phyloP scores from a whole-genome alignment of 805 yeast species.

The Candida ponderosae region DNA sequence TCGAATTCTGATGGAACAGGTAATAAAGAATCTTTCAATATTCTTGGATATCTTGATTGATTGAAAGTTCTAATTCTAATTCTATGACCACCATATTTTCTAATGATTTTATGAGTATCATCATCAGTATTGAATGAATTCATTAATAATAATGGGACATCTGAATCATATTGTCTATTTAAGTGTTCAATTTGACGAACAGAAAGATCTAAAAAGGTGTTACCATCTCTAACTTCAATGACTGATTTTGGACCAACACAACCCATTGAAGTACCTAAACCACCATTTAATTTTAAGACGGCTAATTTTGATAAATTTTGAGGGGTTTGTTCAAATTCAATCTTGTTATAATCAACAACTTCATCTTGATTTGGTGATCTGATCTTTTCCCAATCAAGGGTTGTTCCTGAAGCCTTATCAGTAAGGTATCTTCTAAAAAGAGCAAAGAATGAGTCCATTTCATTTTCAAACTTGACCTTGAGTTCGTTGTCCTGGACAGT shows the following conservation, averaged over 20 bases:
- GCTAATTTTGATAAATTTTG: conserved; percentile 70
- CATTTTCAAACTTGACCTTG: conserved; percentile 65
- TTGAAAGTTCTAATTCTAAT: conserved; percentile 92
- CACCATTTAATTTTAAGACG: conserved; percentile 94
- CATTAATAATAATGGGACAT: conserved; percentile 95
- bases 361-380: conserved; percentile 85
- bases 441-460: conserved; percentile 92
- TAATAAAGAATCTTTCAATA: conserved; percentile 87
- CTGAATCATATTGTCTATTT: conserved; percentile 83
- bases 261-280: conserved; percentile 98
- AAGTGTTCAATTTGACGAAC: conserved; percentile 96
- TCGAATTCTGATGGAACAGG: conserved; percentile 81
- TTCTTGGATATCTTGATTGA: conserved; percentile 97
- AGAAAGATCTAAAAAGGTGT: conserved; percentile 89
- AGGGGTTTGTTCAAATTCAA: conserved; percentile 29
- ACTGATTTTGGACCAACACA: conserved; percentile 98
- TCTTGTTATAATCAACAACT: conserved; percentile 68
- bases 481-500: conserved; percentile 47
- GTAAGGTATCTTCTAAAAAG: conserved; percentile 86
- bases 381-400: conserved; percentile 92
- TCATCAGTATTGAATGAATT: conserved; percentile 96
- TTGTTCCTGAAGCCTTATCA: conserved; percentile 79
- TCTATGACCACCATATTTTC: conserved; percentile 95
- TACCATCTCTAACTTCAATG: conserved; percentile 97
- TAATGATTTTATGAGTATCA: conserved; percentile 91